Evolutionary conservation across 306 rosid species (phyloP).

Genomic region (Acacia confusa): DNA sequence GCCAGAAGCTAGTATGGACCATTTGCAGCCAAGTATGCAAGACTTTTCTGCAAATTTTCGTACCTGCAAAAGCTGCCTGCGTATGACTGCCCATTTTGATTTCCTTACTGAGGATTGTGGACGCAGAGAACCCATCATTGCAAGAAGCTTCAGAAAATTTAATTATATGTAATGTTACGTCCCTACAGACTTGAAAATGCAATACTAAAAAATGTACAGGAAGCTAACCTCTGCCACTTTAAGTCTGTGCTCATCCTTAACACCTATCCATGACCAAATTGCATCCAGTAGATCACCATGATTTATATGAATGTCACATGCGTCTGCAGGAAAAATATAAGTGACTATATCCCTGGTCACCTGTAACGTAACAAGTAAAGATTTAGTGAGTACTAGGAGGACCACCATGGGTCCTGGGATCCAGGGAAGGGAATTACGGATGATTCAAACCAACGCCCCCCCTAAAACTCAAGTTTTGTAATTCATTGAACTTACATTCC

Average conservation of each 20-base stretch:
- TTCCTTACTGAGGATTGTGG: constrained; percentile 90
- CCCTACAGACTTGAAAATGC: constrained; percentile 17
- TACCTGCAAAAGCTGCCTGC: constrained; percentile 96
- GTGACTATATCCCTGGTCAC: constrained; percentile 80
- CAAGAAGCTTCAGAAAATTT: constrained; percentile 70
- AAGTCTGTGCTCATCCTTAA: constrained; percentile 72
- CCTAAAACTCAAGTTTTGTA: neutral
- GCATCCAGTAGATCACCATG: constrained; percentile 83
- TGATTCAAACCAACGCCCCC: neutral
- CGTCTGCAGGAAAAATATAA: constrained; percentile 55
- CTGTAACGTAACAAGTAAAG: constrained; percentile 44
- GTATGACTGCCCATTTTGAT: constrained; percentile 84
- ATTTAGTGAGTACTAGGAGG: neutral
- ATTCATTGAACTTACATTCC: neutral
- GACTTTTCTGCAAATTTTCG: constrained; percentile 27
- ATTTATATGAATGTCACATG: constrained; percentile 88
- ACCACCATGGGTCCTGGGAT: neutral
- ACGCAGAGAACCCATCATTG: constrained; percentile 90
- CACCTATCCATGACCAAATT: constrained; percentile 97
- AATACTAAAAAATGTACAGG: constrained; percentile 27
- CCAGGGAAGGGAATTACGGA: neutral
- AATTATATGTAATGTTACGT: constrained; percentile 34
- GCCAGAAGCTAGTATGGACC: constrained; percentile 10
- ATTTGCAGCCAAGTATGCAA: constrained; percentile 20
- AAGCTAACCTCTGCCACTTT: constrained; percentile 93